Percentiles rank a stretch among this genome's conserved stretches.
Conservation (phyloP, 2,329 filamentous ascomycete species). For the Colletotrichum sp. region DNA sequence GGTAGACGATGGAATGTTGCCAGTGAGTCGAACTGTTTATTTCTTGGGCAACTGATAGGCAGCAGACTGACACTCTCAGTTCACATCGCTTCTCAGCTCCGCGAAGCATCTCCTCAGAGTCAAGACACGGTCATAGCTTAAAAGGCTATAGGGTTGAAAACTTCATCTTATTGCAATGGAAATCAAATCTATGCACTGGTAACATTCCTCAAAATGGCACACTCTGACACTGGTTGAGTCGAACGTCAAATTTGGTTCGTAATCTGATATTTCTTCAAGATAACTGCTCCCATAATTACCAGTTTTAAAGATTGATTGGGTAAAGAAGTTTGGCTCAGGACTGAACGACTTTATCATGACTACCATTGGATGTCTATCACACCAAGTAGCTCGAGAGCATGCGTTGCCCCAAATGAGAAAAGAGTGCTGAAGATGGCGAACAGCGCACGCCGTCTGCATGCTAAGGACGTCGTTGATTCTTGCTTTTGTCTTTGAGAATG, state of each 20-base stretch:
- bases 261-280: neutral
- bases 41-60: neutral
- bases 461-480: neutral
- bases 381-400: neutral
- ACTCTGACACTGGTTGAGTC: fast-evolving
- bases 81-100: neutral
- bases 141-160: neutral
- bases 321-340: neutral
- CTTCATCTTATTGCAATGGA: neutral
- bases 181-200: neutral
- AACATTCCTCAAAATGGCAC: neutral
- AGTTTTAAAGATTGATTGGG: neutral
- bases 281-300: fast-evolving
- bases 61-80: neutral
- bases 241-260: neutral
- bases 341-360: neutral
- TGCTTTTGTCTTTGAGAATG: neutral
- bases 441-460: neutral
- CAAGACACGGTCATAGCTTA: neutral
- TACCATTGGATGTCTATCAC: neutral
- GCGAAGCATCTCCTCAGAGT: neutral
- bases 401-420: neutral
- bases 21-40: neutral
- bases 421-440: neutral
- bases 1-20: neutral